Percentiles rank a stretch among this genome's conserved stretches.
These are phyloP conservation scores for Phaffomyces opuntiae DNA, from an alignment of 805 yeast species.

Conservation along the genomic window DNA sequence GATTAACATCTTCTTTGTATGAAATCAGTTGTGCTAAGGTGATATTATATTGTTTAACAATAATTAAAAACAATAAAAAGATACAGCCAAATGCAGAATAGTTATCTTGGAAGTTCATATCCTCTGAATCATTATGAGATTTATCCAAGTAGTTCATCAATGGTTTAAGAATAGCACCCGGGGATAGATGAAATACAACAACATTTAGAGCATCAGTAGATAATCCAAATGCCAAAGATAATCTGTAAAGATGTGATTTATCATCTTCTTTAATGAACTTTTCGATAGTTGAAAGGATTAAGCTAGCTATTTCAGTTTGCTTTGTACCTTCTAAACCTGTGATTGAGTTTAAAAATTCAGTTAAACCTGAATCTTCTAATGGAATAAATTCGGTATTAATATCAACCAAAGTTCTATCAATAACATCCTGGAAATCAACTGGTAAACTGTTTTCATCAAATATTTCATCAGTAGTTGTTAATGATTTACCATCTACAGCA, in stretches of 20 bases:
- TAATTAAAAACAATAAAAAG: constrained; percentile 37
- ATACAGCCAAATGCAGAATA: constrained; percentile 65
- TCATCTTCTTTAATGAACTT: constrained; percentile 35
- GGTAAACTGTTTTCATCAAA: constrained; percentile 27
- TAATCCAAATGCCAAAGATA: constrained; percentile 44
- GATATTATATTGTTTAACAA: constrained; percentile 33
- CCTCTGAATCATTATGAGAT: constrained; percentile 34
- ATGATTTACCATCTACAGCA: constrained; percentile 27
- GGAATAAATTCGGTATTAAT: constrained; percentile 42
- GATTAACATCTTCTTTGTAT: constrained; percentile 8
- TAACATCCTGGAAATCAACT: constrained; percentile 23
- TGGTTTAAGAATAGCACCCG: constrained; percentile 35
- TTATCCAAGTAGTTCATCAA: constrained; percentile 47
- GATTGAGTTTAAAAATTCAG: constrained; percentile 42
- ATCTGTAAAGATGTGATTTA: constrained; percentile 37
- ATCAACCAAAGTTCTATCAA: constrained; percentile 27
- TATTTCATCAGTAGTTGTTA: constrained; percentile 28
- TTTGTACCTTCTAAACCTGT: constrained; percentile 37
- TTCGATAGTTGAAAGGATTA: constrained; percentile 26
- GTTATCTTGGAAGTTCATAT: constrained; percentile 54
- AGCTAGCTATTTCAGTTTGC: constrained; percentile 37
- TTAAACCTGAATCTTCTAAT: constrained; percentile 46
- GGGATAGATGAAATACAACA: constrained; percentile 38
- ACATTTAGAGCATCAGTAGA: constrained; percentile 35
- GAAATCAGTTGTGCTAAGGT: constrained; percentile 23